Conservation (phyloP, 2,329 filamentous ascomycete genomes). For the Epichloe festucae region DNA sequence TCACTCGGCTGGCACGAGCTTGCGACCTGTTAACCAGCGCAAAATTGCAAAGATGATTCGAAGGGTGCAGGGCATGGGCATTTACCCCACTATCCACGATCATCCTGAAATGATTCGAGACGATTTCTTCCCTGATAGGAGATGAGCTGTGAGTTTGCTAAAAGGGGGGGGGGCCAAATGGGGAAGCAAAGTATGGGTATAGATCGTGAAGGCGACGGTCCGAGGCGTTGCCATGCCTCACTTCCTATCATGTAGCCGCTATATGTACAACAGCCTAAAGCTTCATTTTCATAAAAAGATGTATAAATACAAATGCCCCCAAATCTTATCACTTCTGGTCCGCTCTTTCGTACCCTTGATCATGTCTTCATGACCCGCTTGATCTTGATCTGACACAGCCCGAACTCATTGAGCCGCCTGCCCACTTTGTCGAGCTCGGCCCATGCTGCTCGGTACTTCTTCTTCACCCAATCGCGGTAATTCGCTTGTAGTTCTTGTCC, state of each 20-base stretch:
- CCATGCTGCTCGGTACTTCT: conserved; percentile 59
- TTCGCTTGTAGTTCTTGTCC: conserved; percentile 51
- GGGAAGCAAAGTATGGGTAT: not conserved
- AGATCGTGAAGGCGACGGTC: not conserved
- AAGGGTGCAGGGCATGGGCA: conserved; percentile 73
- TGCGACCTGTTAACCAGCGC: conserved; percentile 82
- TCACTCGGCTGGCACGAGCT: conserved; percentile 59
- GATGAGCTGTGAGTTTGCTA: not conserved
- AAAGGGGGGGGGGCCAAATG: not conserved
- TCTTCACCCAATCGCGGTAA: conserved; percentile 62
- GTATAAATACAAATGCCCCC: conserved; percentile 10
- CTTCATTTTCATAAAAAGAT: conserved; percentile 15
- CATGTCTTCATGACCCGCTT: conserved; percentile 34
- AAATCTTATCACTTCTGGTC: conserved; percentile 9
- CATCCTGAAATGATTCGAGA: conserved; percentile 68
- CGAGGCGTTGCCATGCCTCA: not conserved
- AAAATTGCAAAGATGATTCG: conserved; percentile 88
- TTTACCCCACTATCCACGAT: conserved; percentile 81
- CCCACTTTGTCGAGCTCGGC: conserved; percentile 45
- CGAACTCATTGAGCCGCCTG: conserved; percentile 29
- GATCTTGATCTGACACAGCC: conserved; percentile 37
- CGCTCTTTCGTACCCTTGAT: conserved; percentile 20
- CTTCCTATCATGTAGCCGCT: conserved; percentile 1
- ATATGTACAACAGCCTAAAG: conserved; percentile 24
- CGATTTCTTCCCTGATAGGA: conserved; percentile 18